A percentile compares a stretch with the other conserved stretches of the same genome.
These are phyloP conservation scores for Hordeum vulgare DNA, from an alignment of 176 grass and related monocot species.

Conservation along the genomic window MorexV3_pseudomolecules_assembly NC_058520.1:244232962-244233461, in stretches of 20 bases:
- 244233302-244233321: too few species aligned
- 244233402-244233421: neutral
- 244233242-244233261: too few species aligned
- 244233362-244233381: neutral
- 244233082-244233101: neutral
- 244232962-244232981: too few species aligned
- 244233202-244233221: too few species aligned
- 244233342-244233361: too few species aligned
- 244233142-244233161: neutral
- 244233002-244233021: neutral
- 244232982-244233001: neutral
- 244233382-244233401: neutral
- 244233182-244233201: too few species aligned
- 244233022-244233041: neutral
- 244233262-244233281: too few species aligned
- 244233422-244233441: neutral
- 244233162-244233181: too few species aligned
- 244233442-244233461: neutral
- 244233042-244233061: neutral
- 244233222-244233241: too few species aligned
- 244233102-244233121: neutral
- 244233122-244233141: neutral
- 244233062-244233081: neutral
- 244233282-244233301: too few species aligned
- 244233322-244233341: too few species aligned